Percentiles rank a stretch among this genome's conserved stretches.
Evolutionary conservation across 305 asterid species (phyloP).

Genomic region (Fraxinus floribunda): DNA sequence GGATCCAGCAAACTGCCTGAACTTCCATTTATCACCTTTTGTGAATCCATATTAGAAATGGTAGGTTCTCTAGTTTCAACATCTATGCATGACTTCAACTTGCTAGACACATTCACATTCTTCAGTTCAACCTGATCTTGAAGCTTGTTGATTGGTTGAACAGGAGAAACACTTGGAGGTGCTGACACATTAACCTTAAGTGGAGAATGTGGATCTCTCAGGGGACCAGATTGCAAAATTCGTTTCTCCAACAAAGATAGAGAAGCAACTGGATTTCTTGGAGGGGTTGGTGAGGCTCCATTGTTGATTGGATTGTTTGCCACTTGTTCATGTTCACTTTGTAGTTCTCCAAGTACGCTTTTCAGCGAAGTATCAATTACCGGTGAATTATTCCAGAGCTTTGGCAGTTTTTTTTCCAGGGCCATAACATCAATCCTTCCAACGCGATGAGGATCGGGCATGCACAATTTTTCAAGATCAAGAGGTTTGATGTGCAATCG

Average conservation of each 20-base stretch:
- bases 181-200: conserved; percentile 40
- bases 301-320: conserved; percentile 28
- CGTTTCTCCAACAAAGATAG: conserved; percentile 46
- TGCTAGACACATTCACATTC: conserved; percentile 33
- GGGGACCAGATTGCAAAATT: conserved; percentile 45
- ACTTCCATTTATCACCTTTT: conserved; percentile 22
- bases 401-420: conserved; percentile 42
- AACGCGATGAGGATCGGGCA: conserved; percentile 42
- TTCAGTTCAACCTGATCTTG: conserved; percentile 34
- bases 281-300: conserved; percentile 63
- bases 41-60: conserved; percentile 35
- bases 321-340: conserved; percentile 27
- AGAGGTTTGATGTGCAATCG: conserved; percentile 63
- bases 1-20: conserved; percentile 31
- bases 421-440: conserved; percentile 44
- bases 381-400: conserved; percentile 40
- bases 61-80: conserved; percentile 29
- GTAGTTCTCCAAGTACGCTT: conserved; percentile 34
- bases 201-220: conserved; percentile 63
- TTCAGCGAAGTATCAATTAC: conserved; percentile 41
- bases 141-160: conserved; percentile 30
- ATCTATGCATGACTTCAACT: conserved; percentile 39
- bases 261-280: conserved; percentile 66
- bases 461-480: conserved; percentile 41
- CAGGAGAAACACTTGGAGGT: conserved; percentile 27